Conservation (phyloP, 257 asterid genomes). For the Ehretia macrophylla region DNA sequence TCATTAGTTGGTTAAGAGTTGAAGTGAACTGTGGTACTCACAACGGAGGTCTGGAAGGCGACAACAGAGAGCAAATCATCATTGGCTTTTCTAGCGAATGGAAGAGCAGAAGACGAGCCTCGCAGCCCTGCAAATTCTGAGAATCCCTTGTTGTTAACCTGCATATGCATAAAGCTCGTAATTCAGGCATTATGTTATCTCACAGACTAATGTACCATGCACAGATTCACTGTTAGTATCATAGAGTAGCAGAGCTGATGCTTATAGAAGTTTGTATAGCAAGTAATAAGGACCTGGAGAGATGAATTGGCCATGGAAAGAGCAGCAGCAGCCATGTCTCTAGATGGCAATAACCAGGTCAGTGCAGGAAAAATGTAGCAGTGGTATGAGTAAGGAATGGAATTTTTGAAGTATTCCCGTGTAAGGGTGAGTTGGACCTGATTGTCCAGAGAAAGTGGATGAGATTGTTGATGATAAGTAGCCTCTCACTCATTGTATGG, state of each 20-base stretch:
- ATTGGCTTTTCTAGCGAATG: constrained; percentile 48
- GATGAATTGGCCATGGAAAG: constrained; percentile 64
- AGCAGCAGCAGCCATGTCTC: constrained; percentile 85
- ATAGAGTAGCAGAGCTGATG: no score
- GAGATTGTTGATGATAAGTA: constrained; percentile 55
- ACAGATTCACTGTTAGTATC: neutral
- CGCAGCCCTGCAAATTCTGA: constrained; percentile 78
- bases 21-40: constrained; percentile 29
- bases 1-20: neutral
- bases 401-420: no score
- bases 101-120: constrained; percentile 51
- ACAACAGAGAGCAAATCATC: constrained; percentile 65
- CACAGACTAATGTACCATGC: neutral
- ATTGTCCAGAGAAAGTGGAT: constrained; percentile 44
- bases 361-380: neutral
- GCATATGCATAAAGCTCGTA: constrained; percentile 20
- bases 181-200: neutral
- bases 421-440: constrained; percentile 17
- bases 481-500: constrained; percentile 89
- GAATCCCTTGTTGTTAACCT: constrained; percentile 85
- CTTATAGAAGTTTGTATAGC: no score
- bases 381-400: neutral
- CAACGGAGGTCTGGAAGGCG: constrained; percentile 77
- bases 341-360: neutral
- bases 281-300: constrained; percentile 70